Evolutionary conservation across 2,329 filamentous ascomycete species (phyloP), one percentile per base, ranked within the genome.

Genomic region (Lachnellula arida): DNA sequence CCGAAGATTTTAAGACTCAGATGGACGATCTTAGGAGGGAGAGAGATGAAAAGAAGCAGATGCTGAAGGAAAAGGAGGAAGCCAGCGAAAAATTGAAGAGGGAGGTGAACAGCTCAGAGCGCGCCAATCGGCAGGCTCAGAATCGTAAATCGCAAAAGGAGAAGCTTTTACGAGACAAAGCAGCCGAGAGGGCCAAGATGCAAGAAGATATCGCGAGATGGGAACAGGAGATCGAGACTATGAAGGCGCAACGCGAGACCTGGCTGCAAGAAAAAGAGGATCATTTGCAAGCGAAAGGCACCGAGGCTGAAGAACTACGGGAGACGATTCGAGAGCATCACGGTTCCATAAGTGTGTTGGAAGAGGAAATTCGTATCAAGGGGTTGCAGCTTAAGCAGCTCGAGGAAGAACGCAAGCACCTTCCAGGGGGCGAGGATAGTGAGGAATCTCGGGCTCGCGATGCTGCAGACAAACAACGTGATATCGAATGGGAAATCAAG

Each of bases 31-130:
- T 96, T 34, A 83, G 86, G 53, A 85, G 85, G 56, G 90, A 96
- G 65, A 87, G 90, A 57, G 89, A 95, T 62, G 81, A 87, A 50
- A 85, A 96, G 70, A 86, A 82, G 65, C 86, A 87, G 59, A 80
- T 86, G 19, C 78, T 94, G 53, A 94, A 89, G 69, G 90, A 96
- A 67, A 96, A 95, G 71, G 93, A 97, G 62, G 91, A 95, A 66
- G 88, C 86, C 50, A 97, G 91, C 49, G 86, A 89, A 46, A 91
- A 91, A 67, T 74, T 97, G 53, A 90, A 88, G 67, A 87, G 87
- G 60, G 87, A 93, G 68, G 86, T 95, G 52, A 86, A 89, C 51
- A 84, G 82, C 46, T 84, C 92, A 5, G 91, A 95, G 70, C 85
- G 90, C 52, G 80, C 89, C 61, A 96, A 95, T 76, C 85, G 91